Conservation (phyloP, 108 stramenopile species). For the Thalassiosira profunda region DNA sequence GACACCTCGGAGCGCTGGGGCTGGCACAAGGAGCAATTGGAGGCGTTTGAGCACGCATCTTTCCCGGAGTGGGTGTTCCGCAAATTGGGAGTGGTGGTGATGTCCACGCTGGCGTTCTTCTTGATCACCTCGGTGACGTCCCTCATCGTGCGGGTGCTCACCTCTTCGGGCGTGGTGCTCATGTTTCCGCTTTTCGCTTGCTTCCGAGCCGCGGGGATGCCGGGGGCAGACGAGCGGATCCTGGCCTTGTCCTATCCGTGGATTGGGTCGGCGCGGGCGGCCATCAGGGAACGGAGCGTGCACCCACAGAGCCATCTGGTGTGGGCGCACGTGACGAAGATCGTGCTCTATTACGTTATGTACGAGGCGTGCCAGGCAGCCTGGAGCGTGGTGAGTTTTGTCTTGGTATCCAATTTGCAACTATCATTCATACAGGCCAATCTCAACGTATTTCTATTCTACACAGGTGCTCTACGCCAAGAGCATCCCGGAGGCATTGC, state of each 20-base stretch:
- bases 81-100: slow-evolving; percentile 38
- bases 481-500: slow-evolving; percentile 56
- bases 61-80: slow-evolving; percentile 21
- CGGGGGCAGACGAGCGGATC: slow-evolving; percentile 61
- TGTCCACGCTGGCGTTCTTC: slow-evolving; percentile 64
- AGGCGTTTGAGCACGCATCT: slow-evolving; percentile 30
- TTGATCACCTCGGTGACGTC: slow-evolving; percentile 69
- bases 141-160: slow-evolving; percentile 71
- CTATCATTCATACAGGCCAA: no score
- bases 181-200: slow-evolving; percentile 68
- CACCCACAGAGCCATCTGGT: slow-evolving; percentile 50
- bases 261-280: slow-evolving; percentile 56
- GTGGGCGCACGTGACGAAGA: slow-evolving; percentile 48
- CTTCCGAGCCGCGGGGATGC: slow-evolving; percentile 53
- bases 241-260: slow-evolving; percentile 69
- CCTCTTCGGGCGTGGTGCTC: slow-evolving; percentile 66
- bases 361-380: slow-evolving; percentile 76
- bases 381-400: slow-evolving; percentile 62
- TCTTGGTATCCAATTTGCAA: no score
- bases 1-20: slow-evolving; percentile 65
- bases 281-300: slow-evolving; percentile 36
- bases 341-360: slow-evolving; percentile 69
- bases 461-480: slow-evolving; percentile 73
- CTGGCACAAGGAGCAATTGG: slow-evolving; percentile 49
- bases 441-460: no score